A percentile compares a stretch with the other conserved stretches of the same genome.
Conservation (phyloP, 2,329 filamentous ascomycete species). For the Penicillium sp. region DNA sequence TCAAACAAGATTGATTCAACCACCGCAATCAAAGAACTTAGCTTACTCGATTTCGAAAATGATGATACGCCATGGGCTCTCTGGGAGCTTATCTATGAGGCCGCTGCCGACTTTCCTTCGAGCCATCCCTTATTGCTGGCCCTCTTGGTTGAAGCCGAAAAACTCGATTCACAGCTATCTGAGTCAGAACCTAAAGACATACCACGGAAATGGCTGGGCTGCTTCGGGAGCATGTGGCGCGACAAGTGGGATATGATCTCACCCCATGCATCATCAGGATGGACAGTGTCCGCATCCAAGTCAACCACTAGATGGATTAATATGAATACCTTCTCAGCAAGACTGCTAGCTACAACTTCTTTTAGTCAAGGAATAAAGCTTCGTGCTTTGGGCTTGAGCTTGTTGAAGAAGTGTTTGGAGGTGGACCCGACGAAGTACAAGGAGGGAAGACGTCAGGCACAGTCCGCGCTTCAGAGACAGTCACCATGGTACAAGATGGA, state of each 20-base stretch:
- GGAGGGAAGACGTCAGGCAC: background rate
- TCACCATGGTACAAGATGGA: background rate
- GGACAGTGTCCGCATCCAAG: background rate
- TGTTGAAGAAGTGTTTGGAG: background rate
- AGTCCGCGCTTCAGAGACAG: background rate
- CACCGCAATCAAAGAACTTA: background rate
- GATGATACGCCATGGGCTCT: background rate
- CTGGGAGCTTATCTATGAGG: background rate
- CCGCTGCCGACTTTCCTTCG: background rate
- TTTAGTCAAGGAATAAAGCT: background rate
- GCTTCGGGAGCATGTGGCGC: constrained; percentile 1
- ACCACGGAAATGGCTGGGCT: background rate
- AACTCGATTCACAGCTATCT: background rate
- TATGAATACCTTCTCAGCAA: background rate
- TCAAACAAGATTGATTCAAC: background rate
- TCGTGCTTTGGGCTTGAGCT: background rate
- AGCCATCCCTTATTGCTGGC: background rate
- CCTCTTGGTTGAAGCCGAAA: background rate
- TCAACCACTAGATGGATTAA: background rate
- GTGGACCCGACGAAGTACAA: background rate
- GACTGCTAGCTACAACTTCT: background rate
- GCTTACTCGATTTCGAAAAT: background rate
- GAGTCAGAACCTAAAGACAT: background rate
- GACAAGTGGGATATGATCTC: background rate
- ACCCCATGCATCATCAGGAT: background rate